These are phyloP conservation scores for Lactifluus hygrophoroides DNA, from an alignment of 768 basidiomycete species.

Conservation along the genomic window DNA sequence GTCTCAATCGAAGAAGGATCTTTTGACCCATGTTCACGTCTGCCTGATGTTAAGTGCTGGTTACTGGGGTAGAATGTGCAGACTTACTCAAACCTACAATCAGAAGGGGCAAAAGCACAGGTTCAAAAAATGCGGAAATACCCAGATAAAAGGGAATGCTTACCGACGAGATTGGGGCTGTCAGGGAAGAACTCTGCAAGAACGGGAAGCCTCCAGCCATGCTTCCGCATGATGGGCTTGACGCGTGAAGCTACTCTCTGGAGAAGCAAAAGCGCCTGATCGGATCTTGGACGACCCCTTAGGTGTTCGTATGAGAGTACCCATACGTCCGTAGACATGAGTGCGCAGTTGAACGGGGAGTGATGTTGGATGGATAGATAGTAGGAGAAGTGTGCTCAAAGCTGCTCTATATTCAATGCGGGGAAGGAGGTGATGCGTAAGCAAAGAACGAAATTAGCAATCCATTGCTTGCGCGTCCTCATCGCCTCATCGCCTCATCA, in stretches of 20 bases:
- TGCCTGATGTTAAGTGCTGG: constrained; percentile 25
- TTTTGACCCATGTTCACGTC: constrained; percentile 74
- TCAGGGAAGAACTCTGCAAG: constrained; percentile 88
- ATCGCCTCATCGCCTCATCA: not conserved
- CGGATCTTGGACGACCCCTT: constrained; percentile 54
- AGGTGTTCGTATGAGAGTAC: constrained; percentile 66
- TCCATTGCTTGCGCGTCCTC: not conserved
- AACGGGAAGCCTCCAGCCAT: constrained; percentile 67
- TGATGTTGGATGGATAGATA: too few relatives aligned
- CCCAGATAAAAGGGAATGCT: constrained; percentile 20
- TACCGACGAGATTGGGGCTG: constrained; percentile 63
- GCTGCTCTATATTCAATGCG: not conserved
- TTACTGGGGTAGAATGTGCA: not conserved
- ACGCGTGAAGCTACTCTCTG: constrained; percentile 69
- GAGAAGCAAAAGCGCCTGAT: constrained; percentile 59
- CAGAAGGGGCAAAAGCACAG: not conserved
- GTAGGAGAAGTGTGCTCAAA: too few relatives aligned
- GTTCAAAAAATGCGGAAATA: not conserved
- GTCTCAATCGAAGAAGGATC: constrained; percentile 78
- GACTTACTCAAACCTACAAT: constrained; percentile 22
- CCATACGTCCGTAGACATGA: constrained; percentile 45
- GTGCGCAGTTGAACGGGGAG: not conserved
- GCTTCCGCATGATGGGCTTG: constrained; percentile 90
- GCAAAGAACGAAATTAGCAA: not conserved
- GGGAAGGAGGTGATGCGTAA: not conserved